Base-by-base conservation (phyloP, 495 filamentous ascomycete genomes). In the Aspergillus leporis region DNA sequence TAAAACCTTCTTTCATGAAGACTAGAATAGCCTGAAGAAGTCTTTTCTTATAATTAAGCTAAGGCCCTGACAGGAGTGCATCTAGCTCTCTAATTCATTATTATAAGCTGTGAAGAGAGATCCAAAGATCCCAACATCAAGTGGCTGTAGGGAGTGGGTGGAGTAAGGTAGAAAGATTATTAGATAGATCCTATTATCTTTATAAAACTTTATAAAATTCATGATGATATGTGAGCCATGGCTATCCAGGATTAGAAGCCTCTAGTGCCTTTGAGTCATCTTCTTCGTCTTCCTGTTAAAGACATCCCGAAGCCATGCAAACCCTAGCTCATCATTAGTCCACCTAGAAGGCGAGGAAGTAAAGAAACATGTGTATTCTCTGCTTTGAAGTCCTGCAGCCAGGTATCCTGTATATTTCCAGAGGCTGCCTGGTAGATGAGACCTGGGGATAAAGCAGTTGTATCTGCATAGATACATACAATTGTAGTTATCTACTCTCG, bases 171-270 rank as follows among this genome's bases (percentile, higher is more conserved):
- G 58, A 54, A 49, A 60, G 0, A 23, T 60, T 10, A 31, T 21
- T 31, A 60, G 31, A 41, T 49, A 16, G 19, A 60, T 60, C 32
- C 32, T 60, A 60, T 60, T 60, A 4, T 6, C n/a, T 28, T 60
- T 19, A 18, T 41, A 60, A 19, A 54, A 60, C 1, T 55, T 12
- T 21, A 59, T 34, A 48, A 53, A 59, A 36, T 53, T 53, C 12
- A 59, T 52, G 19, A 7, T 55, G 23, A 61, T 1, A 36, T 56
- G 34, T n/a, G 52, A 61, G 12, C 58, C 45, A 51, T 57, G 31
- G 14, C 55, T n/a, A 57, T 57, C 45, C 22, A 57, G 31, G 4
- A 57, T 50, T 23, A 57, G 13, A 40, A 57, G 55, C 10, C 55
- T 21, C 48, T 19, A 61, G 14, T 16, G 16, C 40, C 48, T 52